Evolutionary conservation across 2,329 filamentous ascomycete genomes (phyloP).

Genomic region (Colletotrichum cereale): DNA sequence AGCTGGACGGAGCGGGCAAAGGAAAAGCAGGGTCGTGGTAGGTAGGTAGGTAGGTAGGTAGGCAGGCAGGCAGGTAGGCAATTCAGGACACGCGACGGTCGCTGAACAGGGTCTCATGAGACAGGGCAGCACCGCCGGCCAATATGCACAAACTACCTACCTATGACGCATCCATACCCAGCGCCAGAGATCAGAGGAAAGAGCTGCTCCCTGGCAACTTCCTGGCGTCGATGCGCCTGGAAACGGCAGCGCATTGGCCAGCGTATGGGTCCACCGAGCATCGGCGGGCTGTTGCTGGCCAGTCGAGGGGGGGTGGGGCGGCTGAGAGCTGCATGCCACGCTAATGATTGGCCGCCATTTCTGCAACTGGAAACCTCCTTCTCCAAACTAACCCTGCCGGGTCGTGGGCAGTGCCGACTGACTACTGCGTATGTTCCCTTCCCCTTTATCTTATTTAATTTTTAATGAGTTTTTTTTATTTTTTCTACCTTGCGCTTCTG

Average conservation of each 20-base stretch:
- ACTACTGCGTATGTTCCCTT: background rate
- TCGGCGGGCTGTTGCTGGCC: slow-evolving; percentile 15
- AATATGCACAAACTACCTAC: no score
- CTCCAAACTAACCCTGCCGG: background rate
- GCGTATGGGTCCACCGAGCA: background rate
- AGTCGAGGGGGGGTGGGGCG: slow-evolving; percentile 29
- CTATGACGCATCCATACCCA: slow-evolving; percentile 34
- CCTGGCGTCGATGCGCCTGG: slow-evolving; percentile 35
- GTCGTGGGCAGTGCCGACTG: slow-evolving; percentile 23
- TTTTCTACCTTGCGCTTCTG: background rate
- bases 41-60: slow-evolving; percentile 3
- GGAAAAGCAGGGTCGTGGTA: slow-evolving; percentile 21
- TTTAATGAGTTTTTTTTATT: background rate
- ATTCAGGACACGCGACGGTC: background rate
- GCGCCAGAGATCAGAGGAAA: slow-evolving; percentile 13
- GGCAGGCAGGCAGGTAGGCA: background rate
- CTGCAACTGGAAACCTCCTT: slow-evolving; percentile 32
- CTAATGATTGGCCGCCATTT: slow-evolving; percentile 12
- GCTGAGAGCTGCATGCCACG: slow-evolving; percentile 1
- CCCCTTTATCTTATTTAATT: background rate
- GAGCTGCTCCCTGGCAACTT: slow-evolving; percentile 11
- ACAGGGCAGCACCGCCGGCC: background rate
- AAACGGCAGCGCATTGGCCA: slow-evolving; percentile 30
- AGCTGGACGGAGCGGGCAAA: slow-evolving; percentile 7
- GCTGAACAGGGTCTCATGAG: no score